These are phyloP conservation scores for Metrosideros polymorpha DNA, from an alignment of 441 rosid species.

Conservation along the genomic window DNA sequence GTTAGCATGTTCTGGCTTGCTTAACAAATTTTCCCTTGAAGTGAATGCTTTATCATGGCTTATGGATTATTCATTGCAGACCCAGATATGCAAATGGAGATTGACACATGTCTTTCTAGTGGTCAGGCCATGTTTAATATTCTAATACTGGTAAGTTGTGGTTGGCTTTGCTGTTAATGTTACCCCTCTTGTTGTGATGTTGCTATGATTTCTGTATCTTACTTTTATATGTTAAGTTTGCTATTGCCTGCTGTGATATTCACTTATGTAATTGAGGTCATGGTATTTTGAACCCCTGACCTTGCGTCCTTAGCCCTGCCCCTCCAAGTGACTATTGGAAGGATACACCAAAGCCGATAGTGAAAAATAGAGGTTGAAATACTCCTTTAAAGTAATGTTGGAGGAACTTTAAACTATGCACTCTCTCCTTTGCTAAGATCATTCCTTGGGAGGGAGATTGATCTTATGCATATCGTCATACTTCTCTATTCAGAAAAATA, in stretches of 20 bases:
- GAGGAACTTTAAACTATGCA: background rate
- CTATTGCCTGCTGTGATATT: background rate
- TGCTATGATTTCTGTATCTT: background rate
- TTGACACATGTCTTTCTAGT: constrained; percentile 39
- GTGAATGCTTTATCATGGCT: background rate
- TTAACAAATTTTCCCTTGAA: background rate
- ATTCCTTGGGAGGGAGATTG: background rate
- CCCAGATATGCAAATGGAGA: constrained; percentile 73
- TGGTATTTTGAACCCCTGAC: background rate
- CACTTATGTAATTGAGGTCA: background rate
- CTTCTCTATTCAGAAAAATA: background rate
- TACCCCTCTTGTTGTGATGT: background rate
- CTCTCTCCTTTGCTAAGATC: background rate
- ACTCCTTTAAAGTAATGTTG: background rate
- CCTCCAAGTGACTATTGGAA: background rate
- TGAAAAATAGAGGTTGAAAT: background rate
- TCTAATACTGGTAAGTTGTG: constrained; percentile 52
- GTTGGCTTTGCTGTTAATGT: background rate
- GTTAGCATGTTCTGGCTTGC: background rate
- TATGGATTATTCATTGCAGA: constrained; percentile 35
- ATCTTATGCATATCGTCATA: background rate
- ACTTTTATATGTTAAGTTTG: background rate
- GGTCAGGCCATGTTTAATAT: constrained; percentile 67
- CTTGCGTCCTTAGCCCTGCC: background rate
- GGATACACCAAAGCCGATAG: background rate